Conservation (phyloP, 305 asterid genomes). For the Solanum chacoense region DNA sequence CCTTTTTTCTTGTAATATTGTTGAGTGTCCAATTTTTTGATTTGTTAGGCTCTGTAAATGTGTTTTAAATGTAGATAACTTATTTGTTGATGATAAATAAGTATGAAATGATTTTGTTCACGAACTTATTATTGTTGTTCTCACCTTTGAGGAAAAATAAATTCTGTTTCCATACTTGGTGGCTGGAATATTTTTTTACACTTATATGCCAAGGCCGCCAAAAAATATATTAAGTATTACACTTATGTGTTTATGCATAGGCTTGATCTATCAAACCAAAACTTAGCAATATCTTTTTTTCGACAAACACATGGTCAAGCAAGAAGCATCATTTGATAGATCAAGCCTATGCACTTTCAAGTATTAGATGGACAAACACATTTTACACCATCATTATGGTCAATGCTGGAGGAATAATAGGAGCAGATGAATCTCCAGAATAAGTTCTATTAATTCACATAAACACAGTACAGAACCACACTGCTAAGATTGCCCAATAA, state of each 20-base stretch:
- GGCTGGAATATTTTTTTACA: neutral
- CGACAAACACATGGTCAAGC: too few species aligned
- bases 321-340: too few species aligned
- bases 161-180: neutral
- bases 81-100: slow-evolving; percentile 16
- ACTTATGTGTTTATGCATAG: too few species aligned
- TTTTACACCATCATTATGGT: neutral
- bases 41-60: slow-evolving; percentile 8
- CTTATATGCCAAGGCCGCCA: neutral
- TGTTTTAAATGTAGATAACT: slow-evolving; percentile 29
- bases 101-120: neutral
- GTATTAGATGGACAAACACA: neutral
- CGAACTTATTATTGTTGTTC: neutral
- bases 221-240: neutral
- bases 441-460: neutral
- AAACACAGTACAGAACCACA: neutral
- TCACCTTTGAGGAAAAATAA: neutral
- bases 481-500: neutral
- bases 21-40: slow-evolving; percentile 4
- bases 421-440: neutral
- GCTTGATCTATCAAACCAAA: too few species aligned
- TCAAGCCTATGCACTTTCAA: neutral
- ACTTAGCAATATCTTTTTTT: too few species aligned
- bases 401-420: neutral
- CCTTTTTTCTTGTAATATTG: neutral